phyloP scores from a whole-genome alignment of 768 basidiomycete species.

The Lactarius evosmus region DNA sequence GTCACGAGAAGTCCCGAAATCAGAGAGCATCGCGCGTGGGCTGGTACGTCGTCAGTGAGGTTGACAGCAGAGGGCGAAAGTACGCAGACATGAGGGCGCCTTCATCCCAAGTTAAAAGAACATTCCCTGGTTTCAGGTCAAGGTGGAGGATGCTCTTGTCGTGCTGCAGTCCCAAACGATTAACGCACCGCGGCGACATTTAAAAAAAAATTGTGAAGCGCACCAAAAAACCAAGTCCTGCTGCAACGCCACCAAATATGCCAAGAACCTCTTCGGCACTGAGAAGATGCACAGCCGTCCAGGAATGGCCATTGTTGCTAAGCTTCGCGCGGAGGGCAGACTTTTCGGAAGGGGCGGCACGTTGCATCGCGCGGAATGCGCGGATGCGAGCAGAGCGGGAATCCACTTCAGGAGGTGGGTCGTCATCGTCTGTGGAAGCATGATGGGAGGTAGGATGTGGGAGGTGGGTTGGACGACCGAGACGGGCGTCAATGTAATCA shows the following conservation, averaged over 20 bases:
- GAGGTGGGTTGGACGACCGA: slow-evolving; percentile 47
- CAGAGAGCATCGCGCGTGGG: slow-evolving; percentile 91
- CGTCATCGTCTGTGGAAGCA: slow-evolving; percentile 40
- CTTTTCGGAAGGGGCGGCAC: slow-evolving; percentile 59
- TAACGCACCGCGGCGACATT: not conserved
- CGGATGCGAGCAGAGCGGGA: slow-evolving; percentile 71
- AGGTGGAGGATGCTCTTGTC: slow-evolving; percentile 84
- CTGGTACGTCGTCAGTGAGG: slow-evolving; percentile 39
- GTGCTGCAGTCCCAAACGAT: slow-evolving; percentile 48
- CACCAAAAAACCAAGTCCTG: slow-evolving; percentile 86
- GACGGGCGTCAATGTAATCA: slow-evolving; percentile 78
- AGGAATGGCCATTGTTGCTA: slow-evolving; percentile 38
- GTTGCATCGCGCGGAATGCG: slow-evolving; percentile 69
- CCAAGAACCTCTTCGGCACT: slow-evolving; percentile 81
- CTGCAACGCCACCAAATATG: slow-evolving; percentile 79
- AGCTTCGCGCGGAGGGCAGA: slow-evolving; percentile 57
- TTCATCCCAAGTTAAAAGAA: slow-evolving; percentile 89
- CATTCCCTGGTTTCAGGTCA: slow-evolving; percentile 93
- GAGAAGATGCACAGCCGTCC: slow-evolving; percentile 79
- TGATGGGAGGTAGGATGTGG: slow-evolving; percentile 38
- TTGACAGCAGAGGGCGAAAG: not conserved
- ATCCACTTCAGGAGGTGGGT: slow-evolving; percentile 30
- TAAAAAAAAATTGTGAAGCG: slow-evolving; percentile 31
- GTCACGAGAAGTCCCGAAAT: slow-evolving; percentile 93
- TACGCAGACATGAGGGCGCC: slow-evolving; percentile 67